Base-by-base conservation (phyloP, 495 filamentous ascomycete genomes). In the Pseudotulostoma volvatum region DNA sequence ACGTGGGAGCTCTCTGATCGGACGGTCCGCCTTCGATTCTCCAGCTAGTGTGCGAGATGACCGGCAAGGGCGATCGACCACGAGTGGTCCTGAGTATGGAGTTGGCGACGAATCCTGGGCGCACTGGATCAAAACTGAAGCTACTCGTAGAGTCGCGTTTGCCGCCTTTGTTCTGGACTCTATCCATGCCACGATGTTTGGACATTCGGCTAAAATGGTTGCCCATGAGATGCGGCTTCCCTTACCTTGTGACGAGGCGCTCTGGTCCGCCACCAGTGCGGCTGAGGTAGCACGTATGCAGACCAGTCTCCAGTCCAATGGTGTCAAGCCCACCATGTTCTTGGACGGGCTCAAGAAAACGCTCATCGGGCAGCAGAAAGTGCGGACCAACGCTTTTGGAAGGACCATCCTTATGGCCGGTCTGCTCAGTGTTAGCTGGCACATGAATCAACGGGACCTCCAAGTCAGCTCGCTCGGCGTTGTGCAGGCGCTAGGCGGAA, bases 111-210 rank as follows among this genome's bases (percentile, higher is more conserved):
- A 94, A 49, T 90, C 80, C 60, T 97, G 90, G 90, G 82, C 85
- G 45, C 78, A 85, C 45, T 97, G 90, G 90, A 92, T 95, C 51
- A 87, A 84, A 4, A 84, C 84, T 31, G 90, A 97, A 54, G 80
- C 87, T 11, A 94, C 86, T 2, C 71, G 85, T 23, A 74, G 90
- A 31, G 84, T 80, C 3, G 90, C 88, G 0, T 97, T 95, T 65
- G 88, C 79, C 11, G 90, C 90, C 1, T 97, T 95, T 55, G 78
- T 97, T 16, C 76, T 94, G 38, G 90, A 97, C 54, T 92, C 87
- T 2, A 92, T 84, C 4, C 90, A 97, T 59, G 86, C 88, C 2
- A 95, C 84, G 31, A 94, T 97, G 82, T 97, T 96, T 57, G 90
- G 90, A 0, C 90, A 97, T 56, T 87, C 86, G 13, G 88, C 85